A percentile compares a stretch with the other conserved stretches of the same genome.
Conservation (phyloP, 2,329 filamentous ascomycete species). For the Arthrobotrys megalospora region DNA sequence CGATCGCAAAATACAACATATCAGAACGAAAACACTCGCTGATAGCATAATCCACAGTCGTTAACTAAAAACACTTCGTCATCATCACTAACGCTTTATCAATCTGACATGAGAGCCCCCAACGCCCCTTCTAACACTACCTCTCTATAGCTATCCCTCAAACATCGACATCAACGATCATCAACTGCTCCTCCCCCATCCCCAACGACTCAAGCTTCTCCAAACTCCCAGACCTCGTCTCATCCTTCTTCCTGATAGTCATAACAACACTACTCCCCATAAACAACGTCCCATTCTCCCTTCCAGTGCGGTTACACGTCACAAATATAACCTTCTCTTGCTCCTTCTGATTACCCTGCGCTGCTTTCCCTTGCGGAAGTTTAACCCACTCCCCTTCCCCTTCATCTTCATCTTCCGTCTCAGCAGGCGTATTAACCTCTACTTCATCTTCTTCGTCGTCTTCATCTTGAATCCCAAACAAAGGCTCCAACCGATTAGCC, state of each 20-base stretch:
- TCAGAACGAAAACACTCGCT: too few species aligned
- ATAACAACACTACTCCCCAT: constrained; percentile 82
- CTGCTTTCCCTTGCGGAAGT: constrained; percentile 2
- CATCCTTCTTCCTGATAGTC: constrained; percentile 76
- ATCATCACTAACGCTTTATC: too few species aligned
- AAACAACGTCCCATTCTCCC: constrained; percentile 77
- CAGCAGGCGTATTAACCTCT: background rate
- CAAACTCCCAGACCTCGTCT: constrained; percentile 78
- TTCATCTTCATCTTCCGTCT: constrained; percentile 36
- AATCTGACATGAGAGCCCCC: too few species aligned
- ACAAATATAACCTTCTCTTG: constrained; percentile 77
- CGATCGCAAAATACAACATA: too few species aligned
- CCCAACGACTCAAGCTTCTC: constrained; percentile 67
- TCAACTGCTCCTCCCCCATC: constrained; percentile 77
- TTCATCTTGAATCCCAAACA: constrained; percentile 71
- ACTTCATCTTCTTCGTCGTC: constrained; percentile 14
- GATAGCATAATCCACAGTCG: too few species aligned
- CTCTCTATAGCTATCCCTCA: background rate
- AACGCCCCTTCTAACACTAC: too few species aligned
- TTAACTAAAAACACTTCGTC: too few species aligned
- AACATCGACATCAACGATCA: constrained; percentile 69
- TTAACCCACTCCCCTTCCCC: constrained; percentile 28
- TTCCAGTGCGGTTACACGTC: constrained; percentile 79
- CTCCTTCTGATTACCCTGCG: background rate
- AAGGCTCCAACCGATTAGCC: constrained; percentile 79